Base-by-base conservation (phyloP, 345 rosid species). In the Laguncularia racemosa region DNA sequence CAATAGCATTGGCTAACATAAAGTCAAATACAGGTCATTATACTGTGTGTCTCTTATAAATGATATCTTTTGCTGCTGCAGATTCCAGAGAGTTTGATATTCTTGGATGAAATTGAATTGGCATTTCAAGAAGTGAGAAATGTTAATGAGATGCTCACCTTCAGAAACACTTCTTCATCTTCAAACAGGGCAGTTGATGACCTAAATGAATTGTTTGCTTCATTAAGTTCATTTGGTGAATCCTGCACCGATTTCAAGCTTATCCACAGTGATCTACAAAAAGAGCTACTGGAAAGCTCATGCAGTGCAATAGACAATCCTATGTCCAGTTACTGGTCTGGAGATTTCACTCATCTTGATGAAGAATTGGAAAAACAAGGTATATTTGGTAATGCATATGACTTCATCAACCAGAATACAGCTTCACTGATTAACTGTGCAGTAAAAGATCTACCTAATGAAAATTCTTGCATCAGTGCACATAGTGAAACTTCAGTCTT, bases 51-150 rank as follows among this genome's bases (percentile, higher is more conserved):
- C 16, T 20, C 3, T 49, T 28, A 33, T 14, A 20, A 57, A 21
- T 60, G n/a, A 48, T 33, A 33, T n/a, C 59, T 50, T n/a, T 52
- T 55, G 46, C 12, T 61, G 53, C 56, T 66, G 71, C 81, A 87
- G 97, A 77, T 87, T 72, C 61, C 66, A 53, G 92, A 87, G 81
- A 81, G 74, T 10, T 45, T 5, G 18, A 85, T 82, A 55, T 71
- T 87, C 66, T 60, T 82, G 68, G 79, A 76, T 67, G 77, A 79
- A 72, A 77, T 81, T 53, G 77, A 68, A 69, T 75, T 57, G 61
- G 60, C 74, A 59, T 65, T 93, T 48, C 56, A 7, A 28, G 81
- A 64, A 47, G 61, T 60, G 70, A 78, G 63, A 60, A 53, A 48
- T 44, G 16, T 46, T 19, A 50, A 62, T n/a, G 64, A 70, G 43